Evolutionary conservation across 768 basidiomycete species (phyloP), one percentile per base, ranked within the genome.

Genomic region (Vararia minispora): DNA sequence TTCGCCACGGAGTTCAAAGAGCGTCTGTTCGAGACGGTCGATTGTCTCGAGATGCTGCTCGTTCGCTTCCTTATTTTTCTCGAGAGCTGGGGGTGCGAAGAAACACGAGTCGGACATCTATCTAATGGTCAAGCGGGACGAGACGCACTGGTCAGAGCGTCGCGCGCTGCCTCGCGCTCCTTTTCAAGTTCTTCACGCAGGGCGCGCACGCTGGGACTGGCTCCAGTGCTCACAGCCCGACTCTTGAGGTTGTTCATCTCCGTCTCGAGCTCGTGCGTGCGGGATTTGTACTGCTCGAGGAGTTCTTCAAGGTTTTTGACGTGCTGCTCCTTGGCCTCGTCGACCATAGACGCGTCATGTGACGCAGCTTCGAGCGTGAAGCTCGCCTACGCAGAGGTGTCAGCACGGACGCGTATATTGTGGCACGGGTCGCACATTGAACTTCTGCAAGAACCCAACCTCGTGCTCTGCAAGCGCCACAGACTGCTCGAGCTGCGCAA

Each of bases 1-100:
- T 54, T 83, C 77, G 1, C 85, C 85, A 3, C 70, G 61, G 2
- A 88, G 66, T 37, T 89, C 83, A 52, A 84, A 87, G 6, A 90
- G 68, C 8, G 69, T 65, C 53, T 89, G 87, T 49, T 86, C 82
- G 26, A 88, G 67, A n/a, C 62, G 52, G 18, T 87, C 85, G 24
- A 85, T 73, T 53, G 68, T 68, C 35, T 64, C 64, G 1, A 68
- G 58, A 12, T 71, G 65, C 27, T 56, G 44, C 33, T 64, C 60
- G 27, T 52, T 41, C 27, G 57, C 60, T 0, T 53, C 46, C 22
- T 62, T 58, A 0, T 62, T 58, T 35, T 62, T 57, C 18, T 67
- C 54, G 17, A 78, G 62, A 12, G 65, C 77, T 81, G 17, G 22
- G 10, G 1, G 10, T 1, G 12, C 9, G 32, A 41, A 20, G 20